phyloP scores from a whole-genome alignment of 202 grass and related monocot species.

The Dendrocalamus latiflorus region DNA sequence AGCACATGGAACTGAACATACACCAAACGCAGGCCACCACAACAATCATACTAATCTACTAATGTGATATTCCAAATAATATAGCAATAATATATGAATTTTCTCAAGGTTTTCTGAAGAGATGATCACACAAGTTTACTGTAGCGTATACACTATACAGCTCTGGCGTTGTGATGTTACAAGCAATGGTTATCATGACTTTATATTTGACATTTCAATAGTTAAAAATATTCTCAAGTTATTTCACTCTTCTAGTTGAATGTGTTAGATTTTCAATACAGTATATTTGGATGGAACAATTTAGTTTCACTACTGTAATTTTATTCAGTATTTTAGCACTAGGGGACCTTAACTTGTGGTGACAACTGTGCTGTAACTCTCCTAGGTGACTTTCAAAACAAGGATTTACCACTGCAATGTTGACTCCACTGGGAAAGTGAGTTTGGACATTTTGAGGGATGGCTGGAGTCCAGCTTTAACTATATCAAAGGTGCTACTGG shows the following conservation, averaged over 20 bases:
- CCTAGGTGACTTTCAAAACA: slow-evolving; percentile 82
- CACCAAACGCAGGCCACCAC: slow-evolving; percentile 2
- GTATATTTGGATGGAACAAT: not conserved
- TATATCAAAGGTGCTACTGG: slow-evolving; percentile 82
- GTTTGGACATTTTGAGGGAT: slow-evolving; percentile 70
- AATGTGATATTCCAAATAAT: not conserved
- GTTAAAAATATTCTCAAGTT: slow-evolving; percentile 6
- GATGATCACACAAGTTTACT: not conserved
- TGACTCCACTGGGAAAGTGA: slow-evolving; percentile 50
- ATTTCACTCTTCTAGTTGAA: not conserved
- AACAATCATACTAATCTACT: slow-evolving; percentile 2
- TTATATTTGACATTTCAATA: slow-evolving; percentile 6
- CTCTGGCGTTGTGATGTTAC: not conserved
- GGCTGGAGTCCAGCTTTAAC: slow-evolving; percentile 86
- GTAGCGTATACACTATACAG: not conserved
- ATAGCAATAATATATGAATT: not conserved
- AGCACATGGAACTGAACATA: not conserved
- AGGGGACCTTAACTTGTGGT: not conserved
- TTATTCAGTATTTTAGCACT: not conserved
- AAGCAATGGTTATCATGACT: not conserved
- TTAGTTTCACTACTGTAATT: not conserved
- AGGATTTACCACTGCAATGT: slow-evolving; percentile 91
- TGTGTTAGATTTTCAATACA: not conserved
- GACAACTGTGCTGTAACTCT: not conserved
- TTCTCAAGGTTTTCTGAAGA: not conserved